Base-by-base conservation (phyloP, 2,329 filamentous ascomycete genomes). In the Pestalotiopsis sp. region DNA sequence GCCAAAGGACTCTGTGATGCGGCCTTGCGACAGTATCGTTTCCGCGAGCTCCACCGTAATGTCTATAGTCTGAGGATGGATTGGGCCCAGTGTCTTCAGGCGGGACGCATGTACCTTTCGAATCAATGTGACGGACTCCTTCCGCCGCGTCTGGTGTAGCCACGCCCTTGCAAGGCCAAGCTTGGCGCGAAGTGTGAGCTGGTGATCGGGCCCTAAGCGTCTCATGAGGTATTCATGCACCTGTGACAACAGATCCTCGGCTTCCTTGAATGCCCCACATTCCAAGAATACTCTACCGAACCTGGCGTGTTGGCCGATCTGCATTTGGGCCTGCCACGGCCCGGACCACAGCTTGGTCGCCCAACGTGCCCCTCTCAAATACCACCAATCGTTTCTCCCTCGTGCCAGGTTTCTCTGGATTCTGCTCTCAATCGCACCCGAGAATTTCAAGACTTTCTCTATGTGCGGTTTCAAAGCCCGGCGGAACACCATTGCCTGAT, bases 401-500 rank as follows among this genome's bases (percentile, higher is more conserved):
- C 24, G 24, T 24, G 24, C 24, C 24, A 24, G 24, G 24, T 24
- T 24, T 24, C 24, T 24, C 24, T 24, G 24, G 24, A 24, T 24
- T 24, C 24, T 24, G 24, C 24, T 24, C 24, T 24, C 24, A 24
- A 24, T 24, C 24, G 24, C 24, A 3, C 24, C 3, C 24, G 24
- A 24, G 24, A 24, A 24, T 24, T 24, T 24, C 24, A 38, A 20
- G 17, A 55, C 61, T 17, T 69, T 59, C 1, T 61, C 48, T n/a
- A 71, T 68, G 20, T 71, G 70, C 13, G 69, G 69, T 30, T 66
- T 56, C 35, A 71, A 40, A 11, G 65, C 69, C 3, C 69, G 60
- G 4, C 64, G 65, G 52, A 69, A 67, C 3, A 20, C 52, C 52
- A 39, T 44, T 11, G 69, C 70, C n/a, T 22, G 24, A 6, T 70